Evolutionary conservation across 805 yeast genomes (phyloP), one percentile per base, ranked within the genome.

Genomic region (Saccharomyces kudriavzevii): DNA sequence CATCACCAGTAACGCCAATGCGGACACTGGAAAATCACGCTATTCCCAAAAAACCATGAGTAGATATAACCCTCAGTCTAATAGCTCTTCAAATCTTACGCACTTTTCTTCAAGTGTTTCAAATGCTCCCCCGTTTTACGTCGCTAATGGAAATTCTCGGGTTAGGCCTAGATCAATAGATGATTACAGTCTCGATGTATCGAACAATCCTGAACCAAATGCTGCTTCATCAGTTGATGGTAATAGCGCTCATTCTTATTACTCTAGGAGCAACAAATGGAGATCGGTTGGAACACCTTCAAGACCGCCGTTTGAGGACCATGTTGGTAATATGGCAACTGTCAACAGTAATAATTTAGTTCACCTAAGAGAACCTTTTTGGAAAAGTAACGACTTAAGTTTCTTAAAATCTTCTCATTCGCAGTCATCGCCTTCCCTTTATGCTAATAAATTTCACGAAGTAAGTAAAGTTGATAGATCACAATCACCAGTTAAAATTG

Each of bases 51-150:
- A 40, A 22, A 26, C 45, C 45, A 22, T 29, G 40, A 28, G 30
- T n/a, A 58, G 69, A 28, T 67, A 65, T 48, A 62, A 65, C 50
- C 61, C 64, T n/a, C 63, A 61, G 30, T 20, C 53, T 11, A 52
- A 40, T 24, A 47, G 20, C 29, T 45, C 43, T 20, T 40, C 49
- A 6, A 51, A 25, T 5, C 10, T 46, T 13, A 47, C 29, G 46
- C 45, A 48, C n/a, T 3, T 30, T 40, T 20, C 35, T 1, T 6
- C 47, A n/a, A 11, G 49, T 11, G 28, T n/a, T n/a, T 29, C 54
- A 35, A 26, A 51, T 27, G 26, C 45, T 14, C n/a, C 49, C n/a
- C 26, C 47, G 27, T n/a, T 13, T 43, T 30, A 47, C 45, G 47
- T 13, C 4, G 46, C 29, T 25, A 47, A 40, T 31, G 40, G 29